Evolutionary conservation across 129 eudicot species (phyloP).

Genomic region (Centaurea solstitialis): DNA sequence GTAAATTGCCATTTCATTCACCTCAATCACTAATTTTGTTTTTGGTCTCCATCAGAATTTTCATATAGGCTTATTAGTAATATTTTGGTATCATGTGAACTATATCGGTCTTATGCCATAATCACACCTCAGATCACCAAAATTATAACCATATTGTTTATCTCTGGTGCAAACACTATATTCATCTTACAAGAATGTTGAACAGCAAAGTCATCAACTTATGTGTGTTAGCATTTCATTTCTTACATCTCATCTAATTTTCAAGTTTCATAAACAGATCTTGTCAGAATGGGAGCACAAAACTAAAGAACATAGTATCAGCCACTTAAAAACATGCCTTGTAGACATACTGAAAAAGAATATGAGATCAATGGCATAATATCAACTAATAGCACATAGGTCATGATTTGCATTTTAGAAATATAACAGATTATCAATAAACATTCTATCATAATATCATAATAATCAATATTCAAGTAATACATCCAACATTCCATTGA

Average conservation of each 20-base stretch:
- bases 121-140: too few relatives aligned
- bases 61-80: too few relatives aligned
- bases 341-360: neutral
- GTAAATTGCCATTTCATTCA: too few relatives aligned
- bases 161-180: too few relatives aligned
- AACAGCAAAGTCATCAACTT: neutral
- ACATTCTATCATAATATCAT: neutral
- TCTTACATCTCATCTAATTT: constrained; percentile 1
- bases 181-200: neutral
- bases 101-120: too few relatives aligned
- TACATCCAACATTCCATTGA: neutral
- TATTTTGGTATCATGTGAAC: too few relatives aligned
- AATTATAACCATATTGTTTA: too few relatives aligned
- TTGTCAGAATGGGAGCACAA: neutral
- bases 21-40: too few relatives aligned
- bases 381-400: constrained; percentile 1
- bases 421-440: neutral
- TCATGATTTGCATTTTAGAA: neutral
- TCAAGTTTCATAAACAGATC: neutral
- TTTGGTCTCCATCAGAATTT: too few relatives aligned
- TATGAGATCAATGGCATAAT: neutral
- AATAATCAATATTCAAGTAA: neutral
- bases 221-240: neutral
- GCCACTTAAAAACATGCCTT: neutral
- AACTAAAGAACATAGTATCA: neutral